Percentiles rank a stretch among this genome's conserved stretches.
Evolutionary conservation across 495 filamentous ascomycete species (phyloP).

Genomic region (Penicillium steckii): DNA sequence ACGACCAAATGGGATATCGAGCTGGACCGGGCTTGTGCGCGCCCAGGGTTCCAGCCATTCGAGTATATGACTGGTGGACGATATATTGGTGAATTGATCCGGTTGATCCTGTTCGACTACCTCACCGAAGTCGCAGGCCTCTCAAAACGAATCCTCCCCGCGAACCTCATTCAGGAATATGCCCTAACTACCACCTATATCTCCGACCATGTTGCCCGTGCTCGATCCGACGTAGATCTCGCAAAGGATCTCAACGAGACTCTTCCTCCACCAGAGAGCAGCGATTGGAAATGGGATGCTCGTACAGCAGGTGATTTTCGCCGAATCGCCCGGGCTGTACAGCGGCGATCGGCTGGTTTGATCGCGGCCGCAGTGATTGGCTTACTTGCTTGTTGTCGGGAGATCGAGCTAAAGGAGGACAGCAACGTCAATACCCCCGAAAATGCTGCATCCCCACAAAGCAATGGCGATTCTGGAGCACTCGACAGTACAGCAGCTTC

Average conservation of each 20-base stretch:
- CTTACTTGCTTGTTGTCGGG: conserved; percentile 62
- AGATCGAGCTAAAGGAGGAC: conserved; percentile 54
- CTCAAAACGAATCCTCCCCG: conserved; percentile 49
- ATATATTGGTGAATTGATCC: conserved; percentile 80
- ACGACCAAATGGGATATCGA: conserved; percentile 69
- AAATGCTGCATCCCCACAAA: conserved; percentile 29
- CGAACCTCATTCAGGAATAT: conserved; percentile 56
- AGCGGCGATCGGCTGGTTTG: conserved; percentile 68
- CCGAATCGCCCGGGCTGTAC: conserved; percentile 60
- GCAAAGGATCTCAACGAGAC: conserved; percentile 51
- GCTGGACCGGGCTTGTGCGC: conserved; percentile 64
- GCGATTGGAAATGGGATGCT: conserved; percentile 58
- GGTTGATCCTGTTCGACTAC: conserved; percentile 68
- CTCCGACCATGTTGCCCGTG: conserved; percentile 58
- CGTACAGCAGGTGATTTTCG: conserved; percentile 55
- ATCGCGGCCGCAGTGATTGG: conserved; percentile 70
- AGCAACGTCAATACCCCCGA: conserved; percentile 40
- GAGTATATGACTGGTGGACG: conserved; percentile 86
- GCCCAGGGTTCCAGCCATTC: conserved; percentile 79
- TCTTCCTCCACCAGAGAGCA: conserved; percentile 47
- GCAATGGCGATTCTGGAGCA: conserved; percentile 19
- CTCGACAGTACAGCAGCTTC: conserved; percentile 7
- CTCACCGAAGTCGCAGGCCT: conserved; percentile 43
- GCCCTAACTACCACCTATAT: conserved; percentile 69
- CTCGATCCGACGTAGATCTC: conserved; percentile 45